These are phyloP conservation scores for Sugiyamaella boreocaroliniensis DNA, from an alignment of 805 yeast species.

Conservation along the genomic window DNA sequence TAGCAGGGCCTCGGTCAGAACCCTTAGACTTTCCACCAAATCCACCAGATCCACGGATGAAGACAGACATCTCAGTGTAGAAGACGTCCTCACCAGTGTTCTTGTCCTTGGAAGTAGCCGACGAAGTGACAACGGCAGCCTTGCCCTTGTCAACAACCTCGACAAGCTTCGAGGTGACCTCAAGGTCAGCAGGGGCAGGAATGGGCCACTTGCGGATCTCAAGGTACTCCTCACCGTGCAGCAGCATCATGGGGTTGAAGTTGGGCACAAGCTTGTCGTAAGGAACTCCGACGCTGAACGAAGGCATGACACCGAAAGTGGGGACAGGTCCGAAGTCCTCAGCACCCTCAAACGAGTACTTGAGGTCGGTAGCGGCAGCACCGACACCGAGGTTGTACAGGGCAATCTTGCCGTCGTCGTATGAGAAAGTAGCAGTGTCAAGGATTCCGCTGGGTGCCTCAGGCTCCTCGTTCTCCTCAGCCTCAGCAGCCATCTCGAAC, in stretches of 20 bases:
- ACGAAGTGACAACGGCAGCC: conserved; percentile 70
- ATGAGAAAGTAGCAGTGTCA: conserved; percentile 44
- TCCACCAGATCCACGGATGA: conserved; percentile 66
- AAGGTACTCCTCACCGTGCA: conserved; percentile 94
- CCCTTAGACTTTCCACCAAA: conserved; percentile 46
- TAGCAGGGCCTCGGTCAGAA: conserved; percentile 53
- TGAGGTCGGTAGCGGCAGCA: conserved; percentile 66
- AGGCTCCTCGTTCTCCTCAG: conserved; percentile 34
- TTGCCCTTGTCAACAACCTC: conserved; percentile 78
- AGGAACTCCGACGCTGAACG: conserved; percentile 44
- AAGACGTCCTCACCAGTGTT: conserved; percentile 63
- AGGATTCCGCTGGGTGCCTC: conserved; percentile 41
- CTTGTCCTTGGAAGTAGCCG: conserved; percentile 60
- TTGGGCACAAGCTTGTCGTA: conserved; percentile 60
- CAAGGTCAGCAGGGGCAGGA: conserved; percentile 60
- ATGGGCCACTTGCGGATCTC: conserved; percentile 70
- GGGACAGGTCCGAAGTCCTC: conserved; percentile 80
- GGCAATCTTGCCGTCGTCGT: conserved; percentile 63
- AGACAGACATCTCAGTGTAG: conserved; percentile 76
- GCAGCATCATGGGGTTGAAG: conserved; percentile 80
- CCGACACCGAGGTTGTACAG: conserved; percentile 88
- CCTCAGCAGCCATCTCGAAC: conserved; percentile 42
- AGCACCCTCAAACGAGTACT: conserved; percentile 72
- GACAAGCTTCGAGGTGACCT: conserved; percentile 59
- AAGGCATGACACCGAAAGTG: conserved; percentile 83